A percentile compares a stretch with the other conserved stretches of the same genome.
These are phyloP conservation scores for Boletus hoseneyae DNA, from an alignment of 1,284 basidiomycete genomes.

Conservation along the genomic window DNA sequence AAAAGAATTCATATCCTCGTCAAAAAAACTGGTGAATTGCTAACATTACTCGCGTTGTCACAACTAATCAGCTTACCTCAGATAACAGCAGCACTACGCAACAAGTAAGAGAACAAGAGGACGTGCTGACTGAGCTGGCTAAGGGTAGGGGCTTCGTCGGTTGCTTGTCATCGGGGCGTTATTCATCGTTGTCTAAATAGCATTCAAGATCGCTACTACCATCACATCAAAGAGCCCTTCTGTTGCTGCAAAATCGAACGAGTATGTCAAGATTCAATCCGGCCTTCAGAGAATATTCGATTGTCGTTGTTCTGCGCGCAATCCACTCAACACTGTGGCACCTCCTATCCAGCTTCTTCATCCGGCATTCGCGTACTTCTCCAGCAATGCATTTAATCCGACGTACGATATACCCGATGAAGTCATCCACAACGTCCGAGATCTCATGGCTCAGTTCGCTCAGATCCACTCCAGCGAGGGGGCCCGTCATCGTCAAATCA, in stretches of 20 bases:
- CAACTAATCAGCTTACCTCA: too few species aligned
- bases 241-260: slow-evolving; percentile 1
- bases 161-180: too few species aligned
- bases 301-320: not conserved
- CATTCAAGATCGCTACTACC: too few species aligned
- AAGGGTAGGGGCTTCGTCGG: too few species aligned
- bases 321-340: not conserved
- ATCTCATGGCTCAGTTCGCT: slow-evolving; percentile 5
- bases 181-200: too few species aligned
- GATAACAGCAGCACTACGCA: too few species aligned
- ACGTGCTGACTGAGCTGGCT: too few species aligned
- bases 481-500: too few species aligned
- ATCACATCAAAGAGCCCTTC: not conserved
- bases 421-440: not conserved
- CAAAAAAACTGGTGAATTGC: too few species aligned
- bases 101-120: too few species aligned
- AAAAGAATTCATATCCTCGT: too few species aligned
- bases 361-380: slow-evolving; percentile 17
- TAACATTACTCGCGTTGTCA: too few species aligned
- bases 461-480: slow-evolving; percentile 2
- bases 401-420: slow-evolving; percentile 2
- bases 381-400: slow-evolving; percentile 14
- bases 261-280: slow-evolving; percentile 1
- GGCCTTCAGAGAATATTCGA: not conserved
- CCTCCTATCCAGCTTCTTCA: slow-evolving; percentile 17